Evolutionary conservation across 2,329 filamentous ascomycete species (phyloP).

Genomic region (Sporothrix luriei): DNA sequence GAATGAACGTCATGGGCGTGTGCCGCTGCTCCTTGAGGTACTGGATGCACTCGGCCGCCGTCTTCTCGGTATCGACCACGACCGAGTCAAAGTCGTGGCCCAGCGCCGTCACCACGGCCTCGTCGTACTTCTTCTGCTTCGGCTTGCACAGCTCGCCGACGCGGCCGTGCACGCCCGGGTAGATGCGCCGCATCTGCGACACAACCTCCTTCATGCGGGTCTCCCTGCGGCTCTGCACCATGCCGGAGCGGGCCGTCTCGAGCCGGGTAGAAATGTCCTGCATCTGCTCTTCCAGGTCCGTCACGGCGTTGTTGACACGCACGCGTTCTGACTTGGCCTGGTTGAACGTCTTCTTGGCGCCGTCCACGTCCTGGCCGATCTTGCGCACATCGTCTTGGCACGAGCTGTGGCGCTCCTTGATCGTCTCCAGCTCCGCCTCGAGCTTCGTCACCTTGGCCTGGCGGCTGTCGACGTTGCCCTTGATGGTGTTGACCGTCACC

Average conservation of each 20-base stretch:
- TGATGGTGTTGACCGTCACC: constrained; percentile 85
- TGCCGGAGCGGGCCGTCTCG: constrained; percentile 81
- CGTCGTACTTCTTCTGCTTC: constrained; percentile 95
- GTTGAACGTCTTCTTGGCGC: constrained; percentile 90
- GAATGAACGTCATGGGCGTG: constrained; percentile 89
- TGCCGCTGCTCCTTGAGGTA: constrained; percentile 90
- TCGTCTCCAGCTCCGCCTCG: constrained; percentile 68
- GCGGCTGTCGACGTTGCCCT: constrained; percentile 80
- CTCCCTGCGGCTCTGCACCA: constrained; percentile 83
- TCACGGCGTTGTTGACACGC: constrained; percentile 76
- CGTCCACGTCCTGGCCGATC: constrained; percentile 74
- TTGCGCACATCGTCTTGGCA: constrained; percentile 66
- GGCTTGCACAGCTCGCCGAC: constrained; percentile 91
- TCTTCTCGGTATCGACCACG: constrained; percentile 93
- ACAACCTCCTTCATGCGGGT: constrained; percentile 78
- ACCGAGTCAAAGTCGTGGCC: constrained; percentile 93
- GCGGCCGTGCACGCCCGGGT: constrained; percentile 86
- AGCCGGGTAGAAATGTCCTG: constrained; percentile 78
- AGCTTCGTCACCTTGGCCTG: constrained; percentile 74
- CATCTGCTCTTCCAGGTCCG: constrained; percentile 90
- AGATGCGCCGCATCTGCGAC: constrained; percentile 82
- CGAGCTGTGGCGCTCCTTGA: constrained; percentile 68
- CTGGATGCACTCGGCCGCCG: constrained; percentile 88
- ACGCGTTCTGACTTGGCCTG: constrained; percentile 80
- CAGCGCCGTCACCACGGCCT: constrained; percentile 88